phyloP scores from a whole-genome alignment of 805 yeast genomes.

The Myxozyma kluyveri region DNA sequence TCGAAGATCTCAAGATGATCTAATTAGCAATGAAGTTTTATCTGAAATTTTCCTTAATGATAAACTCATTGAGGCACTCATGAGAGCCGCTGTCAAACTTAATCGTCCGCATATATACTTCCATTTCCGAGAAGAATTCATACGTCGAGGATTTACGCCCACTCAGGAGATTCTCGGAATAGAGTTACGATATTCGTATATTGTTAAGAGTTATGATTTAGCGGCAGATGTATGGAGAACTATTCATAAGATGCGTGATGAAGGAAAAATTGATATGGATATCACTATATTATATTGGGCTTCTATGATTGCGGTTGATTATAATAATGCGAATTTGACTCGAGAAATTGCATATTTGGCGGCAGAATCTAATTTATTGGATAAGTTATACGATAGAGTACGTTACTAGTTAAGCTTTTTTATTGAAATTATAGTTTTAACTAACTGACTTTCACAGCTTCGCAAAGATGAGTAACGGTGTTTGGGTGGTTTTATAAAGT shows the following conservation, averaged over 20 bases:
- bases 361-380: neutral
- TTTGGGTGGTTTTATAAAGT: too few species aligned
- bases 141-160: constrained; percentile 8
- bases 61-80: constrained; percentile 8
- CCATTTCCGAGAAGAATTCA: constrained; percentile 13
- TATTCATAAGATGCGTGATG: constrained; percentile 3
- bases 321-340: constrained; percentile 1
- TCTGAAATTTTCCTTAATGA: constrained; percentile 9
- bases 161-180: constrained; percentile 7
- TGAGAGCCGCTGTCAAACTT: constrained; percentile 17
- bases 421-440: too few species aligned
- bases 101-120: constrained; percentile 6
- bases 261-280: neutral
- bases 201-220: constrained; percentile 3
- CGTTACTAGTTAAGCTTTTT: too few species aligned
- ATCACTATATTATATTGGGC: constrained; percentile 13
- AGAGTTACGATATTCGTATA: constrained; percentile 19
- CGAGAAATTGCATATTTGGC: constrained; percentile 11
- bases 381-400: neutral
- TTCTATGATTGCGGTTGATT: constrained; percentile 6
- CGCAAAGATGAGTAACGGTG: too few species aligned
- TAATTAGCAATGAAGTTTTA: constrained; percentile 3
- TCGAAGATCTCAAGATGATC: constrained; percentile 4
- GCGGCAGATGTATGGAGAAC: constrained; percentile 15
- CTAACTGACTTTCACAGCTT: too few species aligned